Base-by-base conservation (phyloP, 2,329 filamentous ascomycete genomes). In the Ophiostoma quercus region DNA sequence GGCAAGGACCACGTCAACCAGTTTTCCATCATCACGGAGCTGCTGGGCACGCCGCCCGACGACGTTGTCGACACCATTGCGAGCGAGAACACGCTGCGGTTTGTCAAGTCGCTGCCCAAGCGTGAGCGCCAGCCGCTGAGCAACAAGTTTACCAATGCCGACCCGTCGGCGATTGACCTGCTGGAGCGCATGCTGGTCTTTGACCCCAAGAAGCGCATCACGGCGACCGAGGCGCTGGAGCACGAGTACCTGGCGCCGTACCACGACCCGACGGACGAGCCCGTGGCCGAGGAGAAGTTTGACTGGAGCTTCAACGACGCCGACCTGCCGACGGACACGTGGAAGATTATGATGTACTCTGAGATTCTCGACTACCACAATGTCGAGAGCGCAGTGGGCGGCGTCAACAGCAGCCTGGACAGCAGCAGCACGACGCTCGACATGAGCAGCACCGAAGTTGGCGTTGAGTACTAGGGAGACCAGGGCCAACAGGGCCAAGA, bases 291-390 rank as follows among this genome's bases (percentile, higher is more conserved):
- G 72, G 94, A 97, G 84, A 97, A 97, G 82, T 99, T 99, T 76
- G 95, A 99, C 79, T 99, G 95, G 95, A 97, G 94, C 69, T 99
- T 99, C 82, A 98, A 98, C 79, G 95, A 99, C 76, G 95, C 94
- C 66, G 95, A 99, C 78, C 84, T 99, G 70, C 94, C 95, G 0
- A 94, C 98, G 67, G 95, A 99, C 78, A 97, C 94, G n/a, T 99
- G 95, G 95, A 99, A 99, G 84, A 97, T 99, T 79, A 99, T 98
- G 95, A 99, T 99, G 95, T 97, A 85, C 78, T 97, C 94, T 68
- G 94, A 98, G 80, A 98, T 99, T 76, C 90, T 98, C 76, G 94
- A 98, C 80, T 98, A 97, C 81, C 95, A 98, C 82, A 97, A 98
- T 77, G 90, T 97, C 73, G 93, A 96, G 9, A 39, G 47, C 73